Conservation (phyloP, 495 filamentous ascomycete genomes). For the Aspergillus taichungensis region DNA sequence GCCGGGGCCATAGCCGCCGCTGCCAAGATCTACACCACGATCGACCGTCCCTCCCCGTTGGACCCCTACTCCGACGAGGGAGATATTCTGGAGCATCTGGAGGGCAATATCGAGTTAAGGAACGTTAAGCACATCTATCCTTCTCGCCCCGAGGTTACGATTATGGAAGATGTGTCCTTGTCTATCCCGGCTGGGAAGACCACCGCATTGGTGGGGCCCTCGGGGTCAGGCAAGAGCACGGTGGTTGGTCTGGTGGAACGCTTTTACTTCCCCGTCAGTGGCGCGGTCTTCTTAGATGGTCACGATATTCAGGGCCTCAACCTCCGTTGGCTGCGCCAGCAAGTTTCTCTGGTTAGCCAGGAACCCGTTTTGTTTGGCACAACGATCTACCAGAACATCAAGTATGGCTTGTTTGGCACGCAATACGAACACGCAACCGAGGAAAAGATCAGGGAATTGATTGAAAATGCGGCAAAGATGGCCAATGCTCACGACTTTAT, state of each 20-base stretch:
- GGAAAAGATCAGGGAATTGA: slow-evolving; percentile 58
- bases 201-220: slow-evolving; percentile 78
- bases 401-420: slow-evolving; percentile 81
- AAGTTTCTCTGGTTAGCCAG: slow-evolving; percentile 81
- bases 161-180: slow-evolving; percentile 77
- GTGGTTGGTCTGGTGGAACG: slow-evolving; percentile 87
- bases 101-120: slow-evolving; percentile 74
- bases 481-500: slow-evolving; percentile 94
- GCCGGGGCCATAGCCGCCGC: slow-evolving; percentile 74
- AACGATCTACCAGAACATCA: slow-evolving; percentile 80
- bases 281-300: slow-evolving; percentile 72
- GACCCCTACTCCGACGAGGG: slow-evolving; percentile 70
- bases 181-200: slow-evolving; percentile 76
- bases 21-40: slow-evolving; percentile 83
- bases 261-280: slow-evolving; percentile 83
- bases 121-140: slow-evolving; percentile 90
- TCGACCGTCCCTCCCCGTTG: slow-evolving; percentile 81
- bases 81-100: slow-evolving; percentile 56
- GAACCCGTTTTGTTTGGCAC: slow-evolving; percentile 67
- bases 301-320: slow-evolving; percentile 76
- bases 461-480: slow-evolving; percentile 76
- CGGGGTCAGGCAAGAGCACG: slow-evolving; percentile 85
- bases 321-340: slow-evolving; percentile 82
- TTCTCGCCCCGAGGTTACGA: slow-evolving; percentile 76
- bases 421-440: slow-evolving; percentile 54